phyloP scores from a whole-genome alignment of 1,139 yeast species.

The Komagataea norvegica region DNA sequence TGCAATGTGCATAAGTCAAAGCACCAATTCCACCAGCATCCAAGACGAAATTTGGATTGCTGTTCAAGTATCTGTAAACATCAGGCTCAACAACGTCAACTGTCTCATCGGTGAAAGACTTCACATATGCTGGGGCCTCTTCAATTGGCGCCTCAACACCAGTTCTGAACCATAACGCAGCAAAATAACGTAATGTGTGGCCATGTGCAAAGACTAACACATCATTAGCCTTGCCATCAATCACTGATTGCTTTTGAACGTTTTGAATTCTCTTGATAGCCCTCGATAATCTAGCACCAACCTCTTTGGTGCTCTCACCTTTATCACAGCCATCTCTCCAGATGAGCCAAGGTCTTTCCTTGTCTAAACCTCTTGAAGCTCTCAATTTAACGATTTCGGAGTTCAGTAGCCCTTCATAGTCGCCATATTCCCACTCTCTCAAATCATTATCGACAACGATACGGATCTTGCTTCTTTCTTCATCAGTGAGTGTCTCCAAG shows the following conservation, averaged over 20 bases:
- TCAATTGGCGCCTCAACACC: slow-evolving; percentile 30
- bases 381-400: slow-evolving; percentile 60
- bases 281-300: slow-evolving; percentile 64
- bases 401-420: slow-evolving; percentile 81
- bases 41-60: slow-evolving; percentile 74
- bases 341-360: slow-evolving; percentile 64
- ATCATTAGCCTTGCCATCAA: slow-evolving; percentile 55
- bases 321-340: slow-evolving; percentile 93
- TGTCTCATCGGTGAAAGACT: slow-evolving; percentile 27
- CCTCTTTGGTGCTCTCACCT: slow-evolving; percentile 68
- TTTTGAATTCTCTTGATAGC: slow-evolving; percentile 58
- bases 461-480: slow-evolving; percentile 39
- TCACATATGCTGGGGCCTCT: slow-evolving; percentile 15
- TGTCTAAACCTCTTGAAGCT: slow-evolving; percentile 54
- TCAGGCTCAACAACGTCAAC: slow-evolving; percentile 31
- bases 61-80: slow-evolving; percentile 30
- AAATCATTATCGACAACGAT: slow-evolving; percentile 59
- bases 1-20: slow-evolving; percentile 81
- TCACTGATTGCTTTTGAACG: slow-evolving; percentile 59
- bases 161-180: slow-evolving; percentile 71
- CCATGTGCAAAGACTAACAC: slow-evolving; percentile 88
- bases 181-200: slow-evolving; percentile 83
- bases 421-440: slow-evolving; percentile 96
- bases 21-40: slow-evolving; percentile 98
- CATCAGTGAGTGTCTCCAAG: slow-evolving; percentile 45